Conservation (phyloP, 129 eudicot species). For the Tanacetum coccineum region DNA sequence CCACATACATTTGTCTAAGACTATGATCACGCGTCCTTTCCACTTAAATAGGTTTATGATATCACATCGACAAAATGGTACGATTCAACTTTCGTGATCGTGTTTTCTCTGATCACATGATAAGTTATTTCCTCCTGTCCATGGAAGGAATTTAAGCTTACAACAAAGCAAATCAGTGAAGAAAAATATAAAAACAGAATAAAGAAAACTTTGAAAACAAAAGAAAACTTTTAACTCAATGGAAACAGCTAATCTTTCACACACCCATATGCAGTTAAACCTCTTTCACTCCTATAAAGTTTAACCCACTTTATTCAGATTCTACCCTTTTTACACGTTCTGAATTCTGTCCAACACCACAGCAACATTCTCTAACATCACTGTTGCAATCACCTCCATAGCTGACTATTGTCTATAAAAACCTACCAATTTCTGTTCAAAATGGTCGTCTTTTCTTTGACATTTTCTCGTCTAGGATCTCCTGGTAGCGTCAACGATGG, state of each 20-base stretch:
- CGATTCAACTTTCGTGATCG: no score
- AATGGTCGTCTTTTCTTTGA: neutral
- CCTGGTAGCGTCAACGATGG: constrained; percentile 23
- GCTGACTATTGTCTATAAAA: constrained; percentile 28
- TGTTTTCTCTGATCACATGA: neutral
- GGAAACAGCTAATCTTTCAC: constrained; percentile 37
- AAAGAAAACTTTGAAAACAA: constrained; percentile 23
- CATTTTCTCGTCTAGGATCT: constrained; percentile 3
- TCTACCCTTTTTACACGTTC: constrained; percentile 35
- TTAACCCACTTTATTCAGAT: constrained; percentile 44
- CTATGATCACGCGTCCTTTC: no score
- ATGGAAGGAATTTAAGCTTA: constrained; percentile 47
- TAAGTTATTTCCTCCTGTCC: constrained; percentile 7
- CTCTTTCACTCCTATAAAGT: constrained; percentile 22
- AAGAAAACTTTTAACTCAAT: constrained; percentile 17
- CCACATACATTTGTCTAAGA: no score
- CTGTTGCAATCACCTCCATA: neutral
- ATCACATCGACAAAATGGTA: no score
- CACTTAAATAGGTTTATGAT: no score
- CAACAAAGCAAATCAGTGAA: constrained; percentile 24
- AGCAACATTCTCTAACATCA: constrained; percentile 5
- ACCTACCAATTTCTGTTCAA: constrained; percentile 7
- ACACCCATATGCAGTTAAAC: constrained; percentile 27
- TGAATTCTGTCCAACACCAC: neutral
- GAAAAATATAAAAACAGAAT: constrained; percentile 11